A percentile compares a stretch with the other conserved stretches of the same genome.
phyloP scores from a whole-genome alignment of 2,329 filamentous ascomycete species.

The Monosporascus sp. region DNA sequence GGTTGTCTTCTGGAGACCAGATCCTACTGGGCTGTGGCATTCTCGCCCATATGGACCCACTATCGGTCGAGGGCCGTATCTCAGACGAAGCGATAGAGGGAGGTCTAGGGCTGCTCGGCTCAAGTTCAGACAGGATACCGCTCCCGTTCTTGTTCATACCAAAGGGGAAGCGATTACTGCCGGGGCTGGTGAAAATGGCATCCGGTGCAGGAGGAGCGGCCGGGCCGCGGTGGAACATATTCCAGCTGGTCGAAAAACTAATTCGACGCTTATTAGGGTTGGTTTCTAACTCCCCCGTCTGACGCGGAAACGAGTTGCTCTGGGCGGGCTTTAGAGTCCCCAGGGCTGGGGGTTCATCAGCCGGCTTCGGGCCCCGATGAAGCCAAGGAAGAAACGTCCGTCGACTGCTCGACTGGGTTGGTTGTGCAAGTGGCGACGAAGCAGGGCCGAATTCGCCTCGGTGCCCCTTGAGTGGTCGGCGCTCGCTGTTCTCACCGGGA shows the following conservation, averaged over 20 bases:
- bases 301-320: constrained; percentile 71
- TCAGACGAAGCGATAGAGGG: constrained; percentile 65
- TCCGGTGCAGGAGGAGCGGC: constrained; percentile 41
- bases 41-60: constrained; percentile 67
- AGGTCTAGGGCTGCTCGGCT: constrained; percentile 59
- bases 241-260: constrained; percentile 54
- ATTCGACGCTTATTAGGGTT: constrained; percentile 51
- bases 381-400: constrained; percentile 52
- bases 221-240: constrained; percentile 51
- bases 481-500: constrained; percentile 40
- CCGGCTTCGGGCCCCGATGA: constrained; percentile 57
- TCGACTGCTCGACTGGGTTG: constrained; percentile 37
- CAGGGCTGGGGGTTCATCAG: constrained; percentile 56
- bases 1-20: constrained; percentile 58
- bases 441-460: constrained; percentile 27
- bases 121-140: constrained; percentile 47
- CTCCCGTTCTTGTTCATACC: constrained; percentile 41
- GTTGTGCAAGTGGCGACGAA: constrained; percentile 36
- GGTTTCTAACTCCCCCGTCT: constrained; percentile 51
- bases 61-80: constrained; percentile 73
- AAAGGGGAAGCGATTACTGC: neutral
- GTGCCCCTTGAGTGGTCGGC: constrained; percentile 33
- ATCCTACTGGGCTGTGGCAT: constrained; percentile 50
- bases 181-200: constrained; percentile 18
- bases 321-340: constrained; percentile 67